Evolutionary conservation across 2,329 filamentous ascomycete genomes (phyloP).

Genomic region (Corniculantispora saksenae): DNA sequence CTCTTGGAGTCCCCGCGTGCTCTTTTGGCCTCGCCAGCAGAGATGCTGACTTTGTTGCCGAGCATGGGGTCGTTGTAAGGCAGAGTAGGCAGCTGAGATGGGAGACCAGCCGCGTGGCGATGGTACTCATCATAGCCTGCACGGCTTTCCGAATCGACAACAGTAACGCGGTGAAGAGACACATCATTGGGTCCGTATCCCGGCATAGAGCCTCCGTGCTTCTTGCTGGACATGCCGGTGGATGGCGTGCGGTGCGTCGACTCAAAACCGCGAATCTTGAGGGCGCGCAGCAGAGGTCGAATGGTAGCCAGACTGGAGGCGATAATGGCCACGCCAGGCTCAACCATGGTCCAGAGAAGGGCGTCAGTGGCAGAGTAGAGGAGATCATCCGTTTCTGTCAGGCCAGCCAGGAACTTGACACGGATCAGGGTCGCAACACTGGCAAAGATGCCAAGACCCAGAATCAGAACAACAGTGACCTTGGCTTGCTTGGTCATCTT

Average conservation of each 20-base stretch:
- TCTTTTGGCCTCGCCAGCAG: not conserved
- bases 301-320: conserved; percentile 57
- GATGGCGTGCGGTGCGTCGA: conserved; percentile 38
- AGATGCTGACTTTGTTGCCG: conserved; percentile 11
- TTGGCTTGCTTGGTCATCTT: conserved; percentile 56
- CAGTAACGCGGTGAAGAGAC: conserved; percentile 33
- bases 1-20: conserved; percentile 31
- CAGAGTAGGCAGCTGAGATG: conserved; percentile 2
- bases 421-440: conserved; percentile 56
- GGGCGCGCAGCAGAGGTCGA: conserved; percentile 52
- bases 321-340: conserved; percentile 56
- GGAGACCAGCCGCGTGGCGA: conserved; percentile 5
- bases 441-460: conserved; percentile 55
- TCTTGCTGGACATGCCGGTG: conserved; percentile 33
- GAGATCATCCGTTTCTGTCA: conserved; percentile 48
- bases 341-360: conserved; percentile 59
- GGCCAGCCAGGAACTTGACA: conserved; percentile 48
- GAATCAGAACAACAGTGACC: conserved; percentile 50
- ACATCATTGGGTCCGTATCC: conserved; percentile 40
- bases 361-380: conserved; percentile 51
- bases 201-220: conserved; percentile 31
- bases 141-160: conserved; percentile 26
- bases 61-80: conserved; percentile 14
- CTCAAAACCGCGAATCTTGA: conserved; percentile 49
- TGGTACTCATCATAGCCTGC: conserved; percentile 25